Conservation (phyloP, 2,329 filamentous ascomycete species). For the Curvularia spicifera region DNA sequence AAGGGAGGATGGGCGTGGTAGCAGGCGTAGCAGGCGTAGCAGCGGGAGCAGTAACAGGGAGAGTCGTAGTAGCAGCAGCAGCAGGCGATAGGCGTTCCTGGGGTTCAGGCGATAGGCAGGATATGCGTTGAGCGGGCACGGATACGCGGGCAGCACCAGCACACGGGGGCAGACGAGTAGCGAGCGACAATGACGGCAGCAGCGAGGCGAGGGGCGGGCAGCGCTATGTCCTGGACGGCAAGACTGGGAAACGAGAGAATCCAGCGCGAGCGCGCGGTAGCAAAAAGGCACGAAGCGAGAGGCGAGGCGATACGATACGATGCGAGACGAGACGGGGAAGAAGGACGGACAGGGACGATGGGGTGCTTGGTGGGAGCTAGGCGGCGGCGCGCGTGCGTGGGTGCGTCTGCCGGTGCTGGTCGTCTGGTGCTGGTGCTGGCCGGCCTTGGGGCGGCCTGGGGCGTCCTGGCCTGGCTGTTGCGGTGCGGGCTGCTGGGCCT, state of each 20-base stretch:
- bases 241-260: conserved; percentile 12
- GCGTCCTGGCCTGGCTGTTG: conserved; percentile 1
- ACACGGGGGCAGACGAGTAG: conserved; percentile 15
- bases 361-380: neutral
- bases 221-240: too few species aligned
- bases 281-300: conserved; percentile 17
- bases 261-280: conserved; percentile 16
- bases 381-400: neutral
- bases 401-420: neutral
- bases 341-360: conserved; percentile 6
- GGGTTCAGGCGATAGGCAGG: conserved; percentile 10
- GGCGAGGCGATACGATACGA: neutral
- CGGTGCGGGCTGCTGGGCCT: conserved; percentile 2
- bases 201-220: neutral
- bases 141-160: conserved; percentile 24
- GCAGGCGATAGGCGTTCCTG: neutral
- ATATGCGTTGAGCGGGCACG: conserved; percentile 22
- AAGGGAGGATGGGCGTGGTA: neutral
- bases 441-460: neutral
- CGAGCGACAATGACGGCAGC: conserved; percentile 14
- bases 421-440: neutral
- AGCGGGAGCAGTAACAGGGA: neutral
- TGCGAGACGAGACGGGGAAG: conserved; percentile 7
- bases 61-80: neutral
- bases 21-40: neutral